Base-by-base conservation (phyloP, 371 early-diverging fungal species). In the Nematocida displodere region DNA sequence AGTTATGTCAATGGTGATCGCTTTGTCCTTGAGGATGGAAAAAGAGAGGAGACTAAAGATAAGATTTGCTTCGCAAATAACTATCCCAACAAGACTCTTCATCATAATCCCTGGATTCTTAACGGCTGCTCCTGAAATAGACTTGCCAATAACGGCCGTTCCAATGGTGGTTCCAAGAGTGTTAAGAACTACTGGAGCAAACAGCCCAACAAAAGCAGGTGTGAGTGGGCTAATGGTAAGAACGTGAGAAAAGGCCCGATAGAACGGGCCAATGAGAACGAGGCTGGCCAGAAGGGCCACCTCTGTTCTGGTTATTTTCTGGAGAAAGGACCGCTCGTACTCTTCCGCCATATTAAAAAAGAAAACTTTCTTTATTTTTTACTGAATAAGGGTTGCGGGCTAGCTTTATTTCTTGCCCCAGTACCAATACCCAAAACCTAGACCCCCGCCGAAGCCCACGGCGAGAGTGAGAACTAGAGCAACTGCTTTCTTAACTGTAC, bases 31-130 rank as follows among this genome's bases (percentile, higher is more conserved):
- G 17, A 78, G 36, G 54, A 81, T 64, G 36, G 81, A 68, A 42
- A 68, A 79, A 31, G 62, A 61, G 22, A 82, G 54, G 26, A 84
- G 64, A 36, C 80, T 67, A 47, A 62, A 54, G 13, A 83, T 55
- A 29, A 83, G 59, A 37, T 83, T 83, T 44, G 82, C 82, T 44
- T 84, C 85, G 54, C 85, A 84, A 17, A 84, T 80, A 28, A 83
- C 81, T 40, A 78, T 82, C 39, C 85, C 85, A 5, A 84, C 46
- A 8, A 84, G 48, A 17, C 80, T 55, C 64, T 83, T 81, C 22
- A 78, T 76, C 22, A 79, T 80, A 31, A 84, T 64, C 31, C 76
- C 42, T 22, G 85, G 85, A 0, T 50, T 50, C 34, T 59, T 61
- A 29, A 84, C 80, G 33, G 78, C 79, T 34, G 80, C 77, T 8